A percentile compares a stretch with the other conserved stretches of the same genome.
phyloP scores from a whole-genome alignment of 2,329 filamentous ascomycete species.

The Ascochyta koolunga region DNA sequence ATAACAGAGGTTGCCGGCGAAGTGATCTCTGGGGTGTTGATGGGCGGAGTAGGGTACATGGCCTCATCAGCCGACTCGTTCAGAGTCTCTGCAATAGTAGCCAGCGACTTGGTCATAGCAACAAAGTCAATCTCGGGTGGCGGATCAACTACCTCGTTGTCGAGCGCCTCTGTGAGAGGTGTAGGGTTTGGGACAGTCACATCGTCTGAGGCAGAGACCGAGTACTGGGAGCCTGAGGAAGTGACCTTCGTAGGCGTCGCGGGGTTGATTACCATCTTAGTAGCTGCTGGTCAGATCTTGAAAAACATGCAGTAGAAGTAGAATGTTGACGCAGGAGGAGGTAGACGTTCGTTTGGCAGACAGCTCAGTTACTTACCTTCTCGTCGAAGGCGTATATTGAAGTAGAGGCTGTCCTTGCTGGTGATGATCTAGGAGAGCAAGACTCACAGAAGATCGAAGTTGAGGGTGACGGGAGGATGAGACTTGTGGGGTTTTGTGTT shows the following conservation, averaged over 20 bases:
- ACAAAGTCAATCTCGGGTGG: conserved; percentile 30
- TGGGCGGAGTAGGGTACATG: conserved; percentile 38
- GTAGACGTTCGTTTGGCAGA: not conserved
- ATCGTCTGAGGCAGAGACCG: conserved; percentile 22
- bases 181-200: conserved; percentile 36
- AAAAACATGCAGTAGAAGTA: not conserved
- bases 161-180: conserved; percentile 28
- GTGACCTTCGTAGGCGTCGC: conserved; percentile 22
- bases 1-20: conserved; percentile 37
- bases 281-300: not conserved
- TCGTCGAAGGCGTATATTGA: not conserved
- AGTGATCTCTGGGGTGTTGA: conserved; percentile 36
- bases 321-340: not conserved
- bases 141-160: conserved; percentile 18
- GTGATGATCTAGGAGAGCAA: not conserved
- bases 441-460: not conserved
- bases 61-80: conserved; percentile 40
- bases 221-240: conserved; percentile 29
- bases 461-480: not conserved
- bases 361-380: not conserved
- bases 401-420: not conserved
- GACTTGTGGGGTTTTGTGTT: not conserved
- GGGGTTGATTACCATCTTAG: not conserved
- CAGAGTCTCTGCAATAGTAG: conserved; percentile 36
- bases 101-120: conserved; percentile 36